Evolutionary conservation across 1,139 yeast species (phyloP), one percentile per base, ranked within the genome.

Genomic region (Yamadazyma triangularis): DNA sequence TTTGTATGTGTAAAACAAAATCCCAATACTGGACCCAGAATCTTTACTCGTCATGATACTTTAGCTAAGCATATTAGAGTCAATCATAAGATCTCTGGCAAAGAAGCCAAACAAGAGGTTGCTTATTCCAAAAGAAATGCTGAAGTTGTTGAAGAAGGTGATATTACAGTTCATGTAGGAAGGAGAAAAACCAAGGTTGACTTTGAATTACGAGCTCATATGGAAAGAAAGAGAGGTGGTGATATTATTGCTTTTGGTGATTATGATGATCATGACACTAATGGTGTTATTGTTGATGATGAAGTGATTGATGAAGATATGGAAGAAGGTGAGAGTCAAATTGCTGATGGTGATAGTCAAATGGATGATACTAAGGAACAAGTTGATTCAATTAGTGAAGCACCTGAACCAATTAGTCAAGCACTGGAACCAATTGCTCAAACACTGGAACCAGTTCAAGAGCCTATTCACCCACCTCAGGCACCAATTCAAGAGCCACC

Each of bases 21-120:
- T 40, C 74, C 74, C 1, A 50, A 50, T 7, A 60, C 62, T 15
- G 73, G 73, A 0, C 68, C 78, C 13, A 61, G 91, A 60, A 87
- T 95, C 2, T 91, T 91, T 53, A 84, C 95, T 30, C 76, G 98
- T 42, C 85, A 88, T 56, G 98, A 91, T 58, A 96, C 98, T 2
- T 70, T 91, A 42, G 88, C 95, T 13, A 78, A 96, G 51, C 98
- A 91, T 56, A 80, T 87, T 29, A 71, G 95, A 39, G 91, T 87
- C 20, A 89, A 91, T 61, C 97, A 89, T 58, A 77, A 78, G 35
- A 68, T 83, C 21, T 70, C 75, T 4, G 80, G 83, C 20, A 73
- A 73, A 42, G 84, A 79, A 47, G 87, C 86, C 16, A 76, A 68
- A 40, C 70, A 70, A 0, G 73, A 68, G 40, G 73, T 68, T 23